Evolutionary conservation across 164 flowering plant species (phyloP).

Genomic region (Liriodendron chinense): DNA sequence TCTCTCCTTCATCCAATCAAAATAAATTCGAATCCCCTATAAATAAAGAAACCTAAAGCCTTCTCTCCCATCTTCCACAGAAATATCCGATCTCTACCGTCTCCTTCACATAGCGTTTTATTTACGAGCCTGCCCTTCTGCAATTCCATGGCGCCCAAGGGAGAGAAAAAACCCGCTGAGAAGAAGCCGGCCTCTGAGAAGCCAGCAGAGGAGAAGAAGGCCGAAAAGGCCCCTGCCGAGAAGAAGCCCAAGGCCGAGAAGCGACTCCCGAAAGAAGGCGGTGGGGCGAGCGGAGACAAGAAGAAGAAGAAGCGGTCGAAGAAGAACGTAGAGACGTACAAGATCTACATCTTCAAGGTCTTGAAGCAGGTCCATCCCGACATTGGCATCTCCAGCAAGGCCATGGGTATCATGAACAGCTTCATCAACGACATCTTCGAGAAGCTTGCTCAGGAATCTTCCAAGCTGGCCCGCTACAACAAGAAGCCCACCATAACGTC

Average conservation of each 20-base stretch:
- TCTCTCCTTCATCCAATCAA: background rate
- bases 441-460: conserved; percentile 45
- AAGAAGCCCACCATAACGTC: conserved; percentile 31
- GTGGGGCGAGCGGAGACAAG: conserved; percentile 14
- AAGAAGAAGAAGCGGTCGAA: conserved; percentile 21
- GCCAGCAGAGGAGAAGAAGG: conserved; percentile 9
- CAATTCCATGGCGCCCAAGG: conserved; percentile 19
- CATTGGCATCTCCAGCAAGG: conserved; percentile 25
- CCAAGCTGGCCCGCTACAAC: conserved; percentile 27
- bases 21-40: background rate
- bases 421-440: conserved; percentile 33
- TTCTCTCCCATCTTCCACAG: background rate
- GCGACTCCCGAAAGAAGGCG: conserved; percentile 24
- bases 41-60: background rate
- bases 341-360: conserved; percentile 32
- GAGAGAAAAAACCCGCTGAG: conserved; percentile 26
- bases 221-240: conserved; percentile 30
- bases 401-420: conserved; percentile 15
- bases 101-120: background rate
- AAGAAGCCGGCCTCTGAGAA: too few relatives aligned
- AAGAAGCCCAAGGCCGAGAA: conserved; percentile 29
- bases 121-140: background rate
- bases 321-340: conserved; percentile 28
- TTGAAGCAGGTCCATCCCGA: conserved; percentile 27
- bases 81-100: background rate